These are phyloP conservation scores for Heracleum sosnowskyi DNA, from an alignment of 129 eudicot species.

Conservation along the genomic window DNA sequence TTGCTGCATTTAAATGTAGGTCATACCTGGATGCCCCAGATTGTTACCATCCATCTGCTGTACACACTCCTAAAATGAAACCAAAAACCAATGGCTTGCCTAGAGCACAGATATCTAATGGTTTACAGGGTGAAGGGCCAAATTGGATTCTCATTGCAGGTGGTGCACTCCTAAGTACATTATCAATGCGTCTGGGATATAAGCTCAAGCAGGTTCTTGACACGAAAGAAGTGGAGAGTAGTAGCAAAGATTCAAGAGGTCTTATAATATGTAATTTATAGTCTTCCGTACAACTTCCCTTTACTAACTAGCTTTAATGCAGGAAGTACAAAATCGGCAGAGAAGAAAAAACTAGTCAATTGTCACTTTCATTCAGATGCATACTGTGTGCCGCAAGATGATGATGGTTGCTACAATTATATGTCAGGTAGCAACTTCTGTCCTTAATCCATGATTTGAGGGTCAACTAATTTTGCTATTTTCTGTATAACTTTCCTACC, in stretches of 20 bases:
- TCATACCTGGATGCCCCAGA: not conserved
- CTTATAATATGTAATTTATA: not conserved
- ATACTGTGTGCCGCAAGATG: constrained; percentile 54
- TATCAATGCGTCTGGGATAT: constrained; percentile 81
- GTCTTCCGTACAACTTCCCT: not conserved
- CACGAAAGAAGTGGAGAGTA: constrained; percentile 38
- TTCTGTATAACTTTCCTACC: not conserved
- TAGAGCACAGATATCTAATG: constrained; percentile 42
- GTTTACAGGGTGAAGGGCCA: constrained; percentile 68
- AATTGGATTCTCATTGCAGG: constrained; percentile 96
- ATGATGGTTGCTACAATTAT: constrained; percentile 51
- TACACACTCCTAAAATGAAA: constrained; percentile 42
- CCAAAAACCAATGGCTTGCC: constrained; percentile 45
- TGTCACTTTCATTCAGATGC: constrained; percentile 51
- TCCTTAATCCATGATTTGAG: not conserved
- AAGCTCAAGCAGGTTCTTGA: constrained; percentile 79
- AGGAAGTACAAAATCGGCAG: constrained; percentile 45
- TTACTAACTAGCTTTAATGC: constrained; percentile 21
- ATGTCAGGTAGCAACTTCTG: constrained; percentile 31
- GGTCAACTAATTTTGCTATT: not conserved
- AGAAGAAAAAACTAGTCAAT: constrained; percentile 39
- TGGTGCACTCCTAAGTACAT: constrained; percentile 84
- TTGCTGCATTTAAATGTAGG: constrained; percentile 5
- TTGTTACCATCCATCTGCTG: constrained; percentile 9
- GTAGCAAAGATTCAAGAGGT: constrained; percentile 49